phyloP scores from a whole-genome alignment of 2,329 filamentous ascomycete species.

The Mollisia scopiformis region DNA sequence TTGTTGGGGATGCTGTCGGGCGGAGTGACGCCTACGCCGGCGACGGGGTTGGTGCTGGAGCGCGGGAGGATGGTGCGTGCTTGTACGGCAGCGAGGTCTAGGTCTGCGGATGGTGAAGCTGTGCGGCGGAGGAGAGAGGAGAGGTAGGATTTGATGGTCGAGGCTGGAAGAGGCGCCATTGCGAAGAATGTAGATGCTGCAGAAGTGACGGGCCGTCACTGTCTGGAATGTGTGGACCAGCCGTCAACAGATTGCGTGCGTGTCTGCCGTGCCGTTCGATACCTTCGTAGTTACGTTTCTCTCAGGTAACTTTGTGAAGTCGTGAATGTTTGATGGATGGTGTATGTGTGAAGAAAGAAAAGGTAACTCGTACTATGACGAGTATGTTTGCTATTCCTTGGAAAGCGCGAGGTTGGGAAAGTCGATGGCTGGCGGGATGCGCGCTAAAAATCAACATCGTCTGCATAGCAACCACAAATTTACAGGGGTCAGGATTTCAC shows the following conservation, averaged over 20 bases:
- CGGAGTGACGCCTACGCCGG: constrained; percentile 52
- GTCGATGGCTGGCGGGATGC: constrained; percentile 9
- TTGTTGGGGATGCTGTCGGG: constrained; percentile 58
- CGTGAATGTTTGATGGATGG: not conserved
- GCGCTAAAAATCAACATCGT: constrained; percentile 8
- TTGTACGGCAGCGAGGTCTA: constrained; percentile 15
- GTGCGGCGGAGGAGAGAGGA: constrained; percentile 28
- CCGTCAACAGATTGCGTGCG: not conserved
- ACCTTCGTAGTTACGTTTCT: not conserved
- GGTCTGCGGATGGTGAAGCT: constrained; percentile 10
- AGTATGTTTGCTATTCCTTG: constrained; percentile 9
- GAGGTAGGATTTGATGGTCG: constrained; percentile 22
- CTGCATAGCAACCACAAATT: constrained; percentile 8
- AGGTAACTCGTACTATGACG: not conserved
- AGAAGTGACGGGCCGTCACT: constrained; percentile 16
- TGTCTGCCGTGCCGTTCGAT: not conserved
- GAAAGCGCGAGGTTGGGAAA: constrained; percentile 19
- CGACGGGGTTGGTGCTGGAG: constrained; percentile 35
- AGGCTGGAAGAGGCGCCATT: constrained; percentile 34
- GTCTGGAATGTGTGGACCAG: constrained; percentile 14
- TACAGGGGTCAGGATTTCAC: not conserved
- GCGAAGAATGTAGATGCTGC: constrained; percentile 4
- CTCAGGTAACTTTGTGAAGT: not conserved
- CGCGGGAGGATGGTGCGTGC: constrained; percentile 21
- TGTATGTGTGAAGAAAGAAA: not conserved